Evolutionary conservation across 2,329 filamentous ascomycete species (phyloP).

Genomic region (Sporothrix brunneoviolacea): DNA sequence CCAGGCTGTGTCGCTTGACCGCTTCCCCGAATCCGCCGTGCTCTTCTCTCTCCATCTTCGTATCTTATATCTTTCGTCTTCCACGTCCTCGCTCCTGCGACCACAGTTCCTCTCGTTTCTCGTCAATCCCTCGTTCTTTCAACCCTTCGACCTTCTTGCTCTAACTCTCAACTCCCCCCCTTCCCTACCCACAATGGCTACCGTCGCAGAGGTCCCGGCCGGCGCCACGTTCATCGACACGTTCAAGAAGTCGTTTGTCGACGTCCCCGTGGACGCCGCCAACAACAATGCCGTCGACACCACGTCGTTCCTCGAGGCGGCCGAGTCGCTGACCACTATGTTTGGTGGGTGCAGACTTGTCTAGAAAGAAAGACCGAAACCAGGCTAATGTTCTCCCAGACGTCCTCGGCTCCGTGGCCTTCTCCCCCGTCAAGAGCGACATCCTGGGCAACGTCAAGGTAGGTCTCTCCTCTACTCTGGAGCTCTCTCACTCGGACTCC

Average conservation of each 20-base stretch:
- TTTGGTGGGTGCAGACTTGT: constrained; percentile 78
- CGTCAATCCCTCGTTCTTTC: no score
- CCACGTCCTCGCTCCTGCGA: no score
- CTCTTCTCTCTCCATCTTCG: no score
- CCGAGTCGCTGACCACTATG: constrained; percentile 77
- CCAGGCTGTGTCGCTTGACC: no score
- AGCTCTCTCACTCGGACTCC: no score
- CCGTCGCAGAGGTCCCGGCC: constrained; percentile 44
- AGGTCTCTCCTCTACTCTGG: no score
- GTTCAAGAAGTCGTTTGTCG: constrained; percentile 73
- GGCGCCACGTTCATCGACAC: constrained; percentile 80
- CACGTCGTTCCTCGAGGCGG: constrained; percentile 81
- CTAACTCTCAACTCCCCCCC: not conserved
- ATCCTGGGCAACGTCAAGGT: constrained; percentile 90
- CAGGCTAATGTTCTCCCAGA: no score
- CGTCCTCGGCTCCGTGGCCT: constrained; percentile 64
- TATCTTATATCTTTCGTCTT: no score
- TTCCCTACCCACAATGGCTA: constrained; percentile 38
- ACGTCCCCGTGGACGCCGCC: constrained; percentile 68
- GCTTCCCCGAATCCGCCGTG: no score
- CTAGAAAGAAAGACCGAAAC: no score
- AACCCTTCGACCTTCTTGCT: no score
- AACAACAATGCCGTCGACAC: constrained; percentile 76
- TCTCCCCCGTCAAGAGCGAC: constrained; percentile 85
- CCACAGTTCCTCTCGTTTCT: no score